phyloP scores from a whole-genome alignment of 2,329 filamentous ascomycete species.

The Alternaria conjuncta region DNA sequence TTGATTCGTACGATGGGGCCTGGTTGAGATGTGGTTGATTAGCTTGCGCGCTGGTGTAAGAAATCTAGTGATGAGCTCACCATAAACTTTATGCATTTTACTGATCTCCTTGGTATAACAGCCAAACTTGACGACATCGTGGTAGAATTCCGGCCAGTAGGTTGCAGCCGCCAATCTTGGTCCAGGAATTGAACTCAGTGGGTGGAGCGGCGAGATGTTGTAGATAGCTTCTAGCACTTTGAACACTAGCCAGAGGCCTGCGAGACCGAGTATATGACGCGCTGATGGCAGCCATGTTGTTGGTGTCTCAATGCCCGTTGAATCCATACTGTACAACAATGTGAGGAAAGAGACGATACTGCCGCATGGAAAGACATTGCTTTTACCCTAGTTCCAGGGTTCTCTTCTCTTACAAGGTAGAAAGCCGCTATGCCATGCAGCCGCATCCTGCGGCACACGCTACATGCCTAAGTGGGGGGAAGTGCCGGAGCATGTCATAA shows the following conservation, averaged over 20 bases:
- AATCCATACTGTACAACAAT: neutral
- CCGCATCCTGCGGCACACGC: neutral
- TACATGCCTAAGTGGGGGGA: neutral
- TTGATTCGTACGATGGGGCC: constrained; percentile 45
- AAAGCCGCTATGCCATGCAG: neutral
- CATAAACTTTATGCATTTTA: constrained; percentile 47
- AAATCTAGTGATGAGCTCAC: constrained; percentile 13
- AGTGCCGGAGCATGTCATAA: neutral
- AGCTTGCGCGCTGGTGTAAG: neutral
- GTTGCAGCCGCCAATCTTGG: constrained; percentile 46
- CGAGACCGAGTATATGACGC: constrained; percentile 4
- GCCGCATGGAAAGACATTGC: neutral
- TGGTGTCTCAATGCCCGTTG: neutral
- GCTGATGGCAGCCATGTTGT: neutral
- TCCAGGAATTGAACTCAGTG: constrained; percentile 40
- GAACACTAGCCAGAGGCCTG: constrained; percentile 20
- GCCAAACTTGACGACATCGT: constrained; percentile 43
- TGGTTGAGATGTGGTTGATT: constrained; percentile 5
- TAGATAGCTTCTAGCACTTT: constrained; percentile 26
- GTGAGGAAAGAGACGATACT: neutral
- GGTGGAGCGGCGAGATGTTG: constrained; percentile 37
- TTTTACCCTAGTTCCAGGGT: neutral
- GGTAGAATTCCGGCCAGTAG: constrained; percentile 45
- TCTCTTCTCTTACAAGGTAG: neutral
- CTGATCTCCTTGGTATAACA: constrained; percentile 44